phyloP scores from a whole-genome alignment of 805 yeast genomes.

The Candida cerambycidarum region DNA sequence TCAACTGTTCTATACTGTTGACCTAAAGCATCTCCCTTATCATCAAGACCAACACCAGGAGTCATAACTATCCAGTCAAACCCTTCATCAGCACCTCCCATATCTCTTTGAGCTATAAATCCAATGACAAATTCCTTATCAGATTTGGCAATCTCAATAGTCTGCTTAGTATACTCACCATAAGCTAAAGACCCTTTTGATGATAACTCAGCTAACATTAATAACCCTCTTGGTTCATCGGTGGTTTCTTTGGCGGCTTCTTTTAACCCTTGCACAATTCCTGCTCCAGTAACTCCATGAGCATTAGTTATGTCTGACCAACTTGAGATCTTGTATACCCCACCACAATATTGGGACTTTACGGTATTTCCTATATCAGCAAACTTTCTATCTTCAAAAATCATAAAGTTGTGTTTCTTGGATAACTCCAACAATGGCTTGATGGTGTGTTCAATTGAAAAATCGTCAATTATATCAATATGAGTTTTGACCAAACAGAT shows the following conservation, averaged over 20 bases:
- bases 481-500: conserved; percentile 93
- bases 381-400: conserved; percentile 96
- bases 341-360: conserved; percentile 88
- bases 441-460: conserved; percentile 76
- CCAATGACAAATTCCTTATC: conserved; percentile 94
- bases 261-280: conserved; percentile 84
- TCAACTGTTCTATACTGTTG: conserved; percentile 95
- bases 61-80: conserved; percentile 97
- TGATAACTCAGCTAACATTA: conserved; percentile 94
- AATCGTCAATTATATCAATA: conserved; percentile 89
- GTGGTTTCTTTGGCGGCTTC: conserved; percentile 75
- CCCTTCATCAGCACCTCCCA: conserved; percentile 81
- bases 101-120: conserved; percentile 87
- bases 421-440: conserved; percentile 71
- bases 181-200: conserved; percentile 91
- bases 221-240: conserved; percentile 78
- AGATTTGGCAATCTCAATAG: conserved; percentile 85
- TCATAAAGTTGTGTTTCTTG: conserved; percentile 79
- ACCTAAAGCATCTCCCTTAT: conserved; percentile 92
- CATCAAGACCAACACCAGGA: conserved; percentile 98
- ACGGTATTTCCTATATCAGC: conserved; percentile 99
- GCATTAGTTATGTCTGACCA: conserved; percentile 99
- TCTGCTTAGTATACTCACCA: conserved; percentile 84
- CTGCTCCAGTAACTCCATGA: conserved; percentile 95
- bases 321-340: conserved; percentile 81